Evolutionary conservation across 2,329 filamentous ascomycete species (phyloP).

Genomic region (Botrytis deweyae): DNA sequence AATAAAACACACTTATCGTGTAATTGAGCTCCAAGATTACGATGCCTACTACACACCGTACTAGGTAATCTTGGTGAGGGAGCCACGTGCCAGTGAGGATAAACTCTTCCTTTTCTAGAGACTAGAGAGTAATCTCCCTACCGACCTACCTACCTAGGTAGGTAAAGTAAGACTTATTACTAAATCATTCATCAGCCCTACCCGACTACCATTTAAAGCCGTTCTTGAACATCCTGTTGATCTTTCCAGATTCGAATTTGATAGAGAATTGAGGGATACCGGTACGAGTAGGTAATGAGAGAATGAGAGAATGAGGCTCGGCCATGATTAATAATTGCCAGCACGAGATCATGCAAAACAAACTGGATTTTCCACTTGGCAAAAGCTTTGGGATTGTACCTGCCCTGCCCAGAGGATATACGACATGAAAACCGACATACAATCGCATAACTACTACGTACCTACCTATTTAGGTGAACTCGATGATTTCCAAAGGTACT

Average conservation of each 20-base stretch:
- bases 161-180: neutral
- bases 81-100: neutral
- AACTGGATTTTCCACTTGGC: neutral
- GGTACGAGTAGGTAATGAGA: too few species aligned
- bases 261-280: neutral
- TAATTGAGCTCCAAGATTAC: neutral
- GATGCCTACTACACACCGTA: neutral
- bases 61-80: neutral
- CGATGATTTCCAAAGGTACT: neutral
- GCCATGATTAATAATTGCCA: neutral
- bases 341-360: neutral
- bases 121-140: neutral
- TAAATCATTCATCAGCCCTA: conserved; percentile 8
- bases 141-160: neutral
- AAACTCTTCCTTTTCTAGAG: neutral
- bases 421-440: neutral
- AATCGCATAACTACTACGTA: neutral
- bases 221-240: conserved; percentile 2
- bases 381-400: neutral
- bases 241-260: neutral
- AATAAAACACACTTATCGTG: neutral
- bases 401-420: neutral
- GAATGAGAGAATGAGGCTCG: neutral
- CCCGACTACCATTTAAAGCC: neutral
- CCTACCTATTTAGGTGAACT: neutral